Evolutionary conservation across 73 alveolate species (phyloP), one percentile per base, ranked within the genome.

Genomic region (Stentor roeselii): DNA sequence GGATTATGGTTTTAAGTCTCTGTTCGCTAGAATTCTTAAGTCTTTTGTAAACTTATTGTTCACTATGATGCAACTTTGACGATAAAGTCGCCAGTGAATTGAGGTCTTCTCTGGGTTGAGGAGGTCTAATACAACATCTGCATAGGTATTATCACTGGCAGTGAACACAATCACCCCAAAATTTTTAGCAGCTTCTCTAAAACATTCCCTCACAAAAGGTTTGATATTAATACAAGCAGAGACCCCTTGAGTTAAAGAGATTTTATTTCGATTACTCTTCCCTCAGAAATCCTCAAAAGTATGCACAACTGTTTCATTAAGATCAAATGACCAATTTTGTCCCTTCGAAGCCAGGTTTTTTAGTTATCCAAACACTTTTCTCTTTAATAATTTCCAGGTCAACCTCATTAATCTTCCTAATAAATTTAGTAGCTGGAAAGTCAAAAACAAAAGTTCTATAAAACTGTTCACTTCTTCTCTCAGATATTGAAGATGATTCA

Each of bases 221-320:
- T 92, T 14, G 61, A 83, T 41, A 31, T 82, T 82, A 14, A 90
- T 86, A 36, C 91, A 42, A 32, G 91, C 67, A 11, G n/a, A n/a
- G n/a, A n/a, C n/a, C n/a, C n/a, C n/a, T n/a, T n/a, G n/a, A n/a
- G n/a, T n/a, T n/a, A n/a, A n/a, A n/a, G n/a, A n/a, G n/a, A n/a
- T n/a, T n/a, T n/a, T n/a, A n/a, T n/a, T n/a, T n/a, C n/a, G n/a
- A n/a, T n/a, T n/a, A n/a, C n/a, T n/a, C n/a, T n/a, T n/a, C n/a
- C n/a, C 88, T 59, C 67, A 11, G 6, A 21, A 50, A 50, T 50
- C 67, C 21, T 50, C 67, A 50, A 6, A 50, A 50, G 30, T 11
- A 83, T 92, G 96, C 27, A 95, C 91, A 36, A 95, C 61, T 3
- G 98, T 95, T 84, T 95, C 98, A 90, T 95, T 97, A 88, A 95